Conservation (phyloP, 2,329 filamentous ascomycete species). For the Parascedosporium putredinis region DNA sequence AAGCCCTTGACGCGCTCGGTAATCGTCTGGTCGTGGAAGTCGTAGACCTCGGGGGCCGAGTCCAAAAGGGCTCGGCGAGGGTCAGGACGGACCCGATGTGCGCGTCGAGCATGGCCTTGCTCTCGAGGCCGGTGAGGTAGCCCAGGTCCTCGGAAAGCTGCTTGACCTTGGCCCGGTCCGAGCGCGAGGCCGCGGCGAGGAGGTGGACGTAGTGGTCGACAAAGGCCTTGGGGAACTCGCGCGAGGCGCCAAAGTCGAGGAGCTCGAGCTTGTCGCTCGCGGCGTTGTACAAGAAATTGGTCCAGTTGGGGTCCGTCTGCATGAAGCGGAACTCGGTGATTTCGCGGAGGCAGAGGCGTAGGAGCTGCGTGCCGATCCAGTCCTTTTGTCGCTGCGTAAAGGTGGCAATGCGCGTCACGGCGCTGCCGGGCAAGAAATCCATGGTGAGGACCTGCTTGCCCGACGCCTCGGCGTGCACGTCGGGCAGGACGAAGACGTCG, state of each 20-base stretch:
- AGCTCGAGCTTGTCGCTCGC: conserved; percentile 66
- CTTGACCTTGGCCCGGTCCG: conserved; percentile 54
- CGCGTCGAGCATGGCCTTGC: conserved; percentile 74
- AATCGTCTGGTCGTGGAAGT: conserved; percentile 91
- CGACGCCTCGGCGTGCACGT: conserved; percentile 66
- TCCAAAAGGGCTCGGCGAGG: conserved; percentile 82
- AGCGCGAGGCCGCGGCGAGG: conserved; percentile 66
- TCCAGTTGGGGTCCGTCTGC: conserved; percentile 99
- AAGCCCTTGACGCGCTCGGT: conserved; percentile 81
- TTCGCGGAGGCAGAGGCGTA: conserved; percentile 84
- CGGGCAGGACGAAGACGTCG: conserved; percentile 68
- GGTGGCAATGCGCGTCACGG: conserved; percentile 67
- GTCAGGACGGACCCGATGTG: conserved; percentile 83
- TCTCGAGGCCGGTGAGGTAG: conserved; percentile 88
- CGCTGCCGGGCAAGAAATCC: conserved; percentile 78
- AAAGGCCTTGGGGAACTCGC: conserved; percentile 74
- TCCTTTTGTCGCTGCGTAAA: conserved; percentile 79
- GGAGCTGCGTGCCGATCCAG: conserved; percentile 91
- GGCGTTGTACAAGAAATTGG: conserved; percentile 89
- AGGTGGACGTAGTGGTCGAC: conserved; percentile 70
- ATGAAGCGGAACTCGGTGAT: conserved; percentile 94
- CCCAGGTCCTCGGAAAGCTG: conserved; percentile 66
- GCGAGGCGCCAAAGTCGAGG: conserved; percentile 87
- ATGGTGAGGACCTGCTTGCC: conserved; percentile 85
- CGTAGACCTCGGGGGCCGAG: conserved; percentile 71